Evolutionary conservation across 2,329 filamentous ascomycete species (phyloP).

Genomic region (Ophiostoma tasmaniense): DNA sequence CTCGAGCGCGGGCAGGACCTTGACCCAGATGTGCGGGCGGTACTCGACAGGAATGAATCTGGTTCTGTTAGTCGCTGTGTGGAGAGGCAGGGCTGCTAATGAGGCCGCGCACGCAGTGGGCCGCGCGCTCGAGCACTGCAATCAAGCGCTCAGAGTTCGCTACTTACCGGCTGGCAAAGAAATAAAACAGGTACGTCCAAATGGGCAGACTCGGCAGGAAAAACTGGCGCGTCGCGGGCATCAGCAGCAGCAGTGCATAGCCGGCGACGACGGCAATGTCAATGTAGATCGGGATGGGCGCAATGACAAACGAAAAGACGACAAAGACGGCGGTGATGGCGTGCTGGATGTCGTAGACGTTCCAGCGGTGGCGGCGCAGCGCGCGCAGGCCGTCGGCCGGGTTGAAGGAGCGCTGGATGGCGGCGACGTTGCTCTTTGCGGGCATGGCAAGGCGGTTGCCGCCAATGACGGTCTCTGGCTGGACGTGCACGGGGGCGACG

Average conservation of each 20-base stretch:
- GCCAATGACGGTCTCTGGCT: slow-evolving; percentile 19
- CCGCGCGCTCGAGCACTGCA: no score
- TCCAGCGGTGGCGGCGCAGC: slow-evolving; percentile 72
- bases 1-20: slow-evolving; percentile 85
- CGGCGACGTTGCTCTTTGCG: slow-evolving; percentile 49
- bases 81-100: no score
- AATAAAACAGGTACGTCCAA: slow-evolving; percentile 79
- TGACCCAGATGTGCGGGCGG: slow-evolving; percentile 89
- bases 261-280: slow-evolving; percentile 65
- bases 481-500: slow-evolving; percentile 16
- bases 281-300: slow-evolving; percentile 67
- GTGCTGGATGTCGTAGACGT: slow-evolving; percentile 77
- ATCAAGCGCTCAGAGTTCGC: no score
- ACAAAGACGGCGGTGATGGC: slow-evolving; percentile 62
- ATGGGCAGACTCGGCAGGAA: slow-evolving; percentile 81
- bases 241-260: slow-evolving; percentile 60
- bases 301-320: slow-evolving; percentile 76
- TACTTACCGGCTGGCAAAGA: slow-evolving; percentile 86
- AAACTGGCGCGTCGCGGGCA: slow-evolving; percentile 84
- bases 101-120: background rate
- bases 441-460: slow-evolving; percentile 8
- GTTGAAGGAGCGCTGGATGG: slow-evolving; percentile 73
- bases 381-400: slow-evolving; percentile 67
- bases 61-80: slow-evolving; percentile 9
- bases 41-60: slow-evolving; percentile 87